Evolutionary conservation across 1,284 basidiomycete genomes (phyloP).

Genomic region (Irpex sp.): DNA sequence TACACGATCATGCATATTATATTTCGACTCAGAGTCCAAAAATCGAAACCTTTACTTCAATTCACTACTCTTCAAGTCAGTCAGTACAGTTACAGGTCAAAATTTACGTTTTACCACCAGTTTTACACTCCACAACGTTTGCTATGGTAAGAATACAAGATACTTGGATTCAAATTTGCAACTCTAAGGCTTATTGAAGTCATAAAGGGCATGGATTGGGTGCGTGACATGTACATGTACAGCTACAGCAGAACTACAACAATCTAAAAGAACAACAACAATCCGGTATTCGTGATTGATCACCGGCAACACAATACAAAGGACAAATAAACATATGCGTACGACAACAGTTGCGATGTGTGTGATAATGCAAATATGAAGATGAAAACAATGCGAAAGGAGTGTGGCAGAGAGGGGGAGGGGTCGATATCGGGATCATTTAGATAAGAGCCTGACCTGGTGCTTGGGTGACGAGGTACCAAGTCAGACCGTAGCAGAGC

Average conservation of each 20-base stretch:
- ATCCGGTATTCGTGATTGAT: neutral
- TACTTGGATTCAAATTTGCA: too few relatives aligned
- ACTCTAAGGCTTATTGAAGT: too few relatives aligned
- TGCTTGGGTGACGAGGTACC: neutral
- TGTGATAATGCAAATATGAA: neutral
- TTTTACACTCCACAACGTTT: too few relatives aligned
- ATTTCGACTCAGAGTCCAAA: too few relatives aligned
- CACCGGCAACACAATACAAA: neutral
- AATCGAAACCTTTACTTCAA: too few relatives aligned
- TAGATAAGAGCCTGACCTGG: neutral
- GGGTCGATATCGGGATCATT: neutral
- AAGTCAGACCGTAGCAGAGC: neutral
- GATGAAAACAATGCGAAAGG: neutral
- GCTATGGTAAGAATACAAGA: too few relatives aligned
- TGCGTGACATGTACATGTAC: neutral
- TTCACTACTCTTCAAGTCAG: too few relatives aligned
- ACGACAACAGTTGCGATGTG: neutral
- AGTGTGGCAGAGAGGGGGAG: neutral
- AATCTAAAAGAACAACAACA: neutral
- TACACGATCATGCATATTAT: too few relatives aligned
- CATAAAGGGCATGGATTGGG: neutral
- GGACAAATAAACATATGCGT: neutral
- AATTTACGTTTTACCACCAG: too few relatives aligned
- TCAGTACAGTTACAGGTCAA: too few relatives aligned
- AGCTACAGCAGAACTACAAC: neutral